Conservation (phyloP, 2,329 filamentous ascomycete species). For the Zymoseptoria pseudotritici region DNA sequence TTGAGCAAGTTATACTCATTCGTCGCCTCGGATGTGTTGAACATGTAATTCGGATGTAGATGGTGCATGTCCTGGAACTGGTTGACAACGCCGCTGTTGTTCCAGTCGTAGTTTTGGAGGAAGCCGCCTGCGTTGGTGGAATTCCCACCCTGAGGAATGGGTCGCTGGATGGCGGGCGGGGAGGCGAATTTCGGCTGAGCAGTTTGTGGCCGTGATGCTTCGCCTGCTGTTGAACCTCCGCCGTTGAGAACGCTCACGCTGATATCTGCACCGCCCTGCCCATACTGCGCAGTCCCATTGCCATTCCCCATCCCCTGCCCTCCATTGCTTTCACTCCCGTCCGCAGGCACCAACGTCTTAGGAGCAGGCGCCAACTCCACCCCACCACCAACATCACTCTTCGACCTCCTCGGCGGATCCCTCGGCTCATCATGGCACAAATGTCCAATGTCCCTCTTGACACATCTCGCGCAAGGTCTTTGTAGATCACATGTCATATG, state of each 20-base stretch:
- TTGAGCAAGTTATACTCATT: constrained; percentile 96
- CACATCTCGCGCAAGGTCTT: constrained; percentile 91
- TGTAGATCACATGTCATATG: constrained; percentile 57
- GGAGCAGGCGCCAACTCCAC: constrained; percentile 31
- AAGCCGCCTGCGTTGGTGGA: constrained; percentile 44
- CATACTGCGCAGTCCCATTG: constrained; percentile 11
- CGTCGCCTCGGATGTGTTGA: constrained; percentile 84
- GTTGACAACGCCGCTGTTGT: constrained; percentile 66
- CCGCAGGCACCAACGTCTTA: constrained; percentile 1
- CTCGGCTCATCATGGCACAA: constrained; percentile 96
- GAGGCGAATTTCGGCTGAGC: constrained; percentile 65
- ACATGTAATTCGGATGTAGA: constrained; percentile 91
- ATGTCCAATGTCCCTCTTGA: constrained; percentile 97
- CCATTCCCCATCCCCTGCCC: constrained; percentile 8
- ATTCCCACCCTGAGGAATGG: constrained; percentile 29
- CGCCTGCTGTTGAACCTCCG: constrained; percentile 2
- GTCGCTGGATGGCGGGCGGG: constrained; percentile 55
- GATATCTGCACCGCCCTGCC: constrained; percentile 10
- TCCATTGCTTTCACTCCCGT: constrained; percentile 16
- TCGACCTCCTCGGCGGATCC: constrained; percentile 76
- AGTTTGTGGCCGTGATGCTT: constrained; percentile 47
- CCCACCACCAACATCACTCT: constrained; percentile 39
- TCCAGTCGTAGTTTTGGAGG: constrained; percentile 54
- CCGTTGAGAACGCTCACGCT: constrained; percentile 1
- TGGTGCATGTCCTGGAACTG: constrained; percentile 92